These are phyloP conservation scores for Kwoniella pini DNA, from an alignment of 768 basidiomycete species.

Conservation along the genomic window DNA sequence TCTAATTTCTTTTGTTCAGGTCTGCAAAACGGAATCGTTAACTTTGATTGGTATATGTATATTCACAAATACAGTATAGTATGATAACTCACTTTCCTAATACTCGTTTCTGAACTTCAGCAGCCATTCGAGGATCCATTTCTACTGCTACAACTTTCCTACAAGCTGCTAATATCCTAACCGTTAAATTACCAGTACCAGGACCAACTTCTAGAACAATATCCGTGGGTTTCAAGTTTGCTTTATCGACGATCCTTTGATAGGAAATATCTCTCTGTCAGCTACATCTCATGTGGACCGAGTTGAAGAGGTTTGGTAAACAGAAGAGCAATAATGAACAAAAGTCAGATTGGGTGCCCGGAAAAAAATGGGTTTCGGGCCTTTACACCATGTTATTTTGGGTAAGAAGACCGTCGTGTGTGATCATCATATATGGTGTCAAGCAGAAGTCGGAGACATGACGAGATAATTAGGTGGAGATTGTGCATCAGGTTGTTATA, in stretches of 20 bases:
- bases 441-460: neutral
- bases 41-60: neutral
- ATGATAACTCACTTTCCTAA: conserved; percentile 83
- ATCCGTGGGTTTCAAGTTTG: conserved; percentile 88
- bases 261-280: too few species aligned
- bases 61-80: too few species aligned
- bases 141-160: conserved; percentile 92
- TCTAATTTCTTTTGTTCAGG: conserved; percentile 94
- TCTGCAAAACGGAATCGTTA: conserved; percentile 57
- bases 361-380: conserved; percentile 17
- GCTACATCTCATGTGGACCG: too few species aligned
- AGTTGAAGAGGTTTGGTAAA: neutral
- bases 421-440: conserved; percentile 9
- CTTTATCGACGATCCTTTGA: conserved; percentile 66
- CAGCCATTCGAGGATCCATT: conserved; percentile 94
- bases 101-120: conserved; percentile 92
- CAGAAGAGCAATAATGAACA: neutral
- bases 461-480: conserved; percentile 40
- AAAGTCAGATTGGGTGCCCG: conserved; percentile 10
- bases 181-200: conserved; percentile 94
- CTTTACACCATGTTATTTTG: conserved; percentile 15
- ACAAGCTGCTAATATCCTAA: conserved; percentile 87
- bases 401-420: conserved; percentile 23
- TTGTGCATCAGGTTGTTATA: neutral
- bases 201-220: conserved; percentile 97